Base-by-base conservation (phyloP, 176 grass and related monocot genomes). In the Luzula sylvatica region DNA sequence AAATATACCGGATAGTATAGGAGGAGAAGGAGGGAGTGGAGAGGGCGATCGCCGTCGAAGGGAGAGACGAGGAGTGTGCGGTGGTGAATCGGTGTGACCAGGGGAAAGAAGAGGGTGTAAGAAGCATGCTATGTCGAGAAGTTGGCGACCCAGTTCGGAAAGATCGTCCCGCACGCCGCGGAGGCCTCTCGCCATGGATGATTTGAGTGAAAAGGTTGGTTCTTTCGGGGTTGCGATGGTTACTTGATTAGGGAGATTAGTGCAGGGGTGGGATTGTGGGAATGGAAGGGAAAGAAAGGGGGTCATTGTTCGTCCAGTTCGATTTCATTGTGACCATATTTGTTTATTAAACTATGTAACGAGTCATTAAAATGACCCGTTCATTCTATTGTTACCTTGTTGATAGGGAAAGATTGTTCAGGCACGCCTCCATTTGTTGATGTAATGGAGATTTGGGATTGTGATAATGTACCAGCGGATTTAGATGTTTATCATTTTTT, bases 111-210 rank as follows among this genome's bases (percentile, higher is more conserved):
- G 69, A 17, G 89, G 89, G 77, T 83, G 76, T 16, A 95, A 65
- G 70, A 95, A 88, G 76, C 90, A 95, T 32, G 90, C 90, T 76
- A 95, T 79, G 58, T 86, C 90, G 12, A 95, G 65, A 29, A 95
- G 80, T 62, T 95, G 90, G 3, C 90, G 77, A 9, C 90, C 84
- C 28, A 95, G 80, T 78, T 95, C 90, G 3, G 84, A 82, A 7
- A 95, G 83, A 78, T 95, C 90, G 74, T 95, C 84, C 12, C 84
- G 76, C 28, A 95, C 90, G 69, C 90, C 90, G 22, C 90, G 84
- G 64, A 95, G 73, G 9, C 90, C 90, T 16, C 90, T 77, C 56
- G 84, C 84, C 90, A 95, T 95, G 46, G 42, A 11, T 55, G n/a
- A 42, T 25, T 29, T 35, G 7, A 35, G 30, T 35, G 30, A 7